These are phyloP conservation scores for Thymus quinquecostatus DNA, from an alignment of 257 asterid species.

Conservation along the genomic window DNA sequence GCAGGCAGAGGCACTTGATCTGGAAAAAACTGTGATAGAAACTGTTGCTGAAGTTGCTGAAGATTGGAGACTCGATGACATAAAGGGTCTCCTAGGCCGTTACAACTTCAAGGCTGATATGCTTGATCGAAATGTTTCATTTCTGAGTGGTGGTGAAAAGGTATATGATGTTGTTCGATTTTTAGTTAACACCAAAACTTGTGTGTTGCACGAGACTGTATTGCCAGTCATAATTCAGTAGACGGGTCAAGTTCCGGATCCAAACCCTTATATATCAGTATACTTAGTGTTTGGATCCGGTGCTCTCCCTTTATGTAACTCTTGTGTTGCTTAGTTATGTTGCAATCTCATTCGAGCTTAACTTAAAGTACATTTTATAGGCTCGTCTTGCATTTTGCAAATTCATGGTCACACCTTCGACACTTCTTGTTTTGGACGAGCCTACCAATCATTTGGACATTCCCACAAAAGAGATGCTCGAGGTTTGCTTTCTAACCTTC, in stretches of 20 bases:
- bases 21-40: slow-evolving; percentile 69
- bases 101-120: slow-evolving; percentile 81
- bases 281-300: too few relatives aligned
- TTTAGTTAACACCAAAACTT: background rate
- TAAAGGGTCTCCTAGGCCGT: slow-evolving; percentile 95
- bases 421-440: slow-evolving; percentile 88
- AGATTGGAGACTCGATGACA: slow-evolving; percentile 96
- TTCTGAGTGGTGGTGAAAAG: slow-evolving; percentile 98
- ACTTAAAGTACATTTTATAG: slow-evolving; percentile 38
- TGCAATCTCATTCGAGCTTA: background rate
- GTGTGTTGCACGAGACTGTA: too few relatives aligned
- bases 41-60: slow-evolving; percentile 94
- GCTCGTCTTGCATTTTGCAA: slow-evolving; percentile 99
- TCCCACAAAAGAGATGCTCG: slow-evolving; percentile 98
- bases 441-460: slow-evolving; percentile 97
- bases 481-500: slow-evolving; percentile 50
- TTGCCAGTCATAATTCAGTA: too few relatives aligned
- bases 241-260: too few relatives aligned
- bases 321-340: background rate
- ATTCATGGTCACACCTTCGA: slow-evolving; percentile 97
- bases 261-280: too few relatives aligned
- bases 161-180: slow-evolving; percentile 37
- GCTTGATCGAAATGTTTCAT: slow-evolving; percentile 90
- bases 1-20: slow-evolving; percentile 98
- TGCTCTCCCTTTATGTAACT: too few relatives aligned